Percentiles rank a stretch among this genome's conserved stretches.
These are phyloP conservation scores for Aspergillus hiratsukae DNA, from an alignment of 2,329 filamentous ascomycete genomes.

Conservation along the genomic window DNA sequence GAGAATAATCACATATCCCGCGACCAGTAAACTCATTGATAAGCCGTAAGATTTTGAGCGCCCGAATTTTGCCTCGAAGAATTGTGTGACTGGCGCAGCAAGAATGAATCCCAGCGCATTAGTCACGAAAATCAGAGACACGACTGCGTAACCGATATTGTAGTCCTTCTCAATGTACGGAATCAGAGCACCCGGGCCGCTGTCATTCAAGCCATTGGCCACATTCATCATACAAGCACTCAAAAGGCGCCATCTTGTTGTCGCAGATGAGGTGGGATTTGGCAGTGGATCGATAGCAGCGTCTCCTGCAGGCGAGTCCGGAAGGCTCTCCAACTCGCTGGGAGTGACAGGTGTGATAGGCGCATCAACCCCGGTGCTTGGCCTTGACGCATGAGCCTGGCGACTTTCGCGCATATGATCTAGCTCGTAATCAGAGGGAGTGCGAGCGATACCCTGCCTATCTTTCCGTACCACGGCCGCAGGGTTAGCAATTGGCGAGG, in stretches of 20 bases:
- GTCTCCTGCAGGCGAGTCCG: conserved; percentile 11
- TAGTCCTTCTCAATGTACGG: conserved; percentile 77
- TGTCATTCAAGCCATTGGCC: conserved; percentile 68
- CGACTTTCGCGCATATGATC: conserved; percentile 12
- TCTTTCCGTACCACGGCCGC: conserved; percentile 33
- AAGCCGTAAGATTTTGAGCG: conserved; percentile 59
- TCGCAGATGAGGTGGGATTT: neutral
- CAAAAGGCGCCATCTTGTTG: conserved; percentile 65
- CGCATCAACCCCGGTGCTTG: conserved; percentile 5
- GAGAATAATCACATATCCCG: conserved; percentile 62
- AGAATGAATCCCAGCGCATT: conserved; percentile 73
- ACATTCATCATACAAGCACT: conserved; percentile 63
- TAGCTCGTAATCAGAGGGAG: conserved; percentile 19
- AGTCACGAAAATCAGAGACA: conserved; percentile 77
- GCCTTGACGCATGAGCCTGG: neutral
- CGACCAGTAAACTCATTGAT: conserved; percentile 55
- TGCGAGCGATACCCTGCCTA: conserved; percentile 17
- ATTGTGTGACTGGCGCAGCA: conserved; percentile 66
- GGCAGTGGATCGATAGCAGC: conserved; percentile 24
- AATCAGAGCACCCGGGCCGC: conserved; percentile 71
- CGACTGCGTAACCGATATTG: conserved; percentile 68
- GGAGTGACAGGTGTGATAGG: conserved; percentile 11
- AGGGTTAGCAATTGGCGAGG: conserved; percentile 31
- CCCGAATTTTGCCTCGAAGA: conserved; percentile 59
- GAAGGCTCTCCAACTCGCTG: conserved; percentile 23